phyloP scores from a whole-genome alignment of 2,329 filamentous ascomycete genomes.

The Fusarium sp. region DNA sequence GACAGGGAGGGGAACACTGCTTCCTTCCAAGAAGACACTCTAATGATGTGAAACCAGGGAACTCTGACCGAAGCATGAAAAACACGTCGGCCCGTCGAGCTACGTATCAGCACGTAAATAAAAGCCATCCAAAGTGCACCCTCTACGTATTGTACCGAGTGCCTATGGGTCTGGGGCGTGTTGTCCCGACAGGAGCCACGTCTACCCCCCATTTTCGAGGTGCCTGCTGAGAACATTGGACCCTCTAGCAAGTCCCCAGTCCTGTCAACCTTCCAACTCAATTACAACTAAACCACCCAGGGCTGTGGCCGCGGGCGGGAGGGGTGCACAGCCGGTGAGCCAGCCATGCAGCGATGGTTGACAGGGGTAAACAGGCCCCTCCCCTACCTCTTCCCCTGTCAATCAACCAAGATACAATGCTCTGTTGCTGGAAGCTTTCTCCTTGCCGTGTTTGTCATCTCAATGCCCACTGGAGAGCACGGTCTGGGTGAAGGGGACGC shows the following conservation, averaged over 20 bases:
- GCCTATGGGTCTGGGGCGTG: constrained; percentile 29
- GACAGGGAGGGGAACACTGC: not conserved
- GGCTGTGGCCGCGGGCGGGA: constrained; percentile 33
- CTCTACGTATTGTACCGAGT: not conserved
- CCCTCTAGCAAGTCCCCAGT: constrained; percentile 14
- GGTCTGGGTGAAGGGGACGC: constrained; percentile 6
- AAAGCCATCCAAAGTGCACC: not conserved
- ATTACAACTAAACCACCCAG: constrained; percentile 16
- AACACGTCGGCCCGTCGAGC: constrained; percentile 21
- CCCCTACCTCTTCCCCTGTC: constrained; percentile 24
- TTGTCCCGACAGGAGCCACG: constrained; percentile 40
- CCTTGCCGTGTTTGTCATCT: not conserved
- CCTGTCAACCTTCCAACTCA: constrained; percentile 20
- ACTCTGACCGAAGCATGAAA: constrained; percentile 12
- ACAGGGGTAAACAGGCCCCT: constrained; percentile 32
- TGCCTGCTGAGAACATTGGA: constrained; percentile 19
- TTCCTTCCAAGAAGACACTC: not conserved
- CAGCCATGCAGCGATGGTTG: constrained; percentile 34
- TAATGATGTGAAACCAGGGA: constrained; percentile 21
- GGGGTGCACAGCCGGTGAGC: constrained; percentile 40
- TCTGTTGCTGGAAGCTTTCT: constrained; percentile 12
- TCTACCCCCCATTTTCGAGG: constrained; percentile 32
- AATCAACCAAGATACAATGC: constrained; percentile 16
- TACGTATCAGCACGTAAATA: constrained; percentile 5
- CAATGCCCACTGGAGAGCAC: not conserved